Evolutionary conservation across 2,329 filamentous ascomycete species (phyloP), one percentile per base, ranked within the genome.

Genomic region (Ophiostoma fasciatum): DNA sequence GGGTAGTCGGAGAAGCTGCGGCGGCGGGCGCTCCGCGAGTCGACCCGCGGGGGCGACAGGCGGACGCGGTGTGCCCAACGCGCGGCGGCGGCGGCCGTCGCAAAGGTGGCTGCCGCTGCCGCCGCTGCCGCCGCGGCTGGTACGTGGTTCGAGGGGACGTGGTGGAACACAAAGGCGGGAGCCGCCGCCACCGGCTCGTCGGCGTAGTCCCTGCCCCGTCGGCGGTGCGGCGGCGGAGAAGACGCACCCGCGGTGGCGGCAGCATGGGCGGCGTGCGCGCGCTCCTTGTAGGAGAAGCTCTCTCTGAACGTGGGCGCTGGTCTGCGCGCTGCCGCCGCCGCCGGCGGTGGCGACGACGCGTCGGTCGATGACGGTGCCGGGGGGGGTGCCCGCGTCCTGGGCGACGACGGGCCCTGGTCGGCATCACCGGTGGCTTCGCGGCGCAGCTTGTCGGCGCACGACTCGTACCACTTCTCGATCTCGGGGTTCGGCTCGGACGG

Each of bases 401-500:
- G 31, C 36, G 38, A 27, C 11, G 28, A 37, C 3, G 36, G 38
- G 28, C 61, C 53, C 28, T 57, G 53, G 34, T 55, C 52, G 5
- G 55, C 54, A 10, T 59, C 57, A n/a, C 23, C 14, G n/a, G 23
- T 27, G 3, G 64, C 63, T 46, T 87, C 77, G 38, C 69, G 63
- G 42, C 75, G 71, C 33, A 94, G 58, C 46, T 71, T 74, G 40
- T 78, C 67, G 25, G 75, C 79, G 38, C 92, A 87, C 3, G 67
- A 64, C 46, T 81, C 74, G 52, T 96, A 85, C 88, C 90, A 98
- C 40, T 68, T 63, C 37, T 85, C 74, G 58, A 94, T 85, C n/a
- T 80, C 78, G 5, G 68, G 60, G 48, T 96, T 88, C 2, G 85
- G 71, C 29, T 71, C 62, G 2, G 66, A 52, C 1, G 90, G 88